These are phyloP conservation scores for Fusarium tuaranense DNA, from an alignment of 2,329 filamentous ascomycete species.

Conservation along the genomic window DNA sequence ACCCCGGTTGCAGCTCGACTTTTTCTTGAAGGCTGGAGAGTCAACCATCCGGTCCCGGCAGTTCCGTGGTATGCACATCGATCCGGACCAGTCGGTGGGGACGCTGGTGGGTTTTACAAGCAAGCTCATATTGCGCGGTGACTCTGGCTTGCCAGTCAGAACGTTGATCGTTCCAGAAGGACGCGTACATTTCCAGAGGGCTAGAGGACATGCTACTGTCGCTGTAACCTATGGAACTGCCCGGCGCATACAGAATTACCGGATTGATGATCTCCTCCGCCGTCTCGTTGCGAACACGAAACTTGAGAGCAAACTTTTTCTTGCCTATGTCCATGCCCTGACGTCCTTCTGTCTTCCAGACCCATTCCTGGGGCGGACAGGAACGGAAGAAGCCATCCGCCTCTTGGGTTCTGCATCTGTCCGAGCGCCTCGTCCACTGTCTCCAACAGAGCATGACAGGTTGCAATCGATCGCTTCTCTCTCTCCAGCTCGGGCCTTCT, in stretches of 20 bases:
- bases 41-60: constrained; percentile 17
- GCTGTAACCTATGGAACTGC: constrained; percentile 43
- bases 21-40: background rate
- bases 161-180: constrained; percentile 55
- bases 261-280: constrained; percentile 62
- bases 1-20: constrained; percentile 40
- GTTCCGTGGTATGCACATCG: constrained; percentile 29
- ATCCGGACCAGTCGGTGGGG: constrained; percentile 19
- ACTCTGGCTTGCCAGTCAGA: no score
- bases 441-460: background rate
- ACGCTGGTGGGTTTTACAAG: constrained; percentile 27
- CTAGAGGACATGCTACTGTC: constrained; percentile 50
- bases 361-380: constrained; percentile 59
- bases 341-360: constrained; percentile 66
- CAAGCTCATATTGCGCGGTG: constrained; percentile 52
- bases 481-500: constrained; percentile 53
- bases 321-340: constrained; percentile 65
- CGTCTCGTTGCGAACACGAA: constrained; percentile 63
- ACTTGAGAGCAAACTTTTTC: constrained; percentile 63
- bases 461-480: background rate
- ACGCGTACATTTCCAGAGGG: background rate
- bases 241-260: constrained; percentile 55
- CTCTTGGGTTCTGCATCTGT: constrained; percentile 63
- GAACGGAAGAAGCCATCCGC: constrained; percentile 64
- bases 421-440: constrained; percentile 42